These are phyloP conservation scores for Lupinus albus DNA, from an alignment of 306 rosid genomes.

Conservation along the genomic window DNA sequence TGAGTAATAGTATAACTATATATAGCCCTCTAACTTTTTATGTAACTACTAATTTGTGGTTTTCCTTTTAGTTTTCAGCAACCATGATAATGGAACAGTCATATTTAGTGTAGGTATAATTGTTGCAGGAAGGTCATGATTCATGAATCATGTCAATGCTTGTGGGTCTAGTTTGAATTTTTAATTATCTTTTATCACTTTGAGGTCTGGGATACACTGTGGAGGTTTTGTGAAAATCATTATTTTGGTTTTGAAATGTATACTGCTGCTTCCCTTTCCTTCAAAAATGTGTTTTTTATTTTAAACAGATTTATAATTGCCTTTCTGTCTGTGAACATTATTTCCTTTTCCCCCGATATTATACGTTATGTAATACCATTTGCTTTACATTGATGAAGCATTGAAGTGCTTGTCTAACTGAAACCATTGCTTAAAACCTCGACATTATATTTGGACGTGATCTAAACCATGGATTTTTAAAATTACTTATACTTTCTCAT, in stretches of 20 bases:
- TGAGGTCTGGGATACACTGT: constrained; percentile 15
- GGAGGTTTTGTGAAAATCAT: constrained; percentile 33
- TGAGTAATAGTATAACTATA: background rate
- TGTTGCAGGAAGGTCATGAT: constrained; percentile 13
- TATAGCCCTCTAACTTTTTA: constrained; percentile 9
- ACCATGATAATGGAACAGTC: constrained; percentile 6
- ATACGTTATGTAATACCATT: background rate
- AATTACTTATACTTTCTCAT: background rate
- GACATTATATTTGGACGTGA: background rate
- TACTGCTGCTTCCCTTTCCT: constrained; percentile 5
- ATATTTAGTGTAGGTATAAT: background rate
- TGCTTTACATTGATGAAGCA: constrained; percentile 3
- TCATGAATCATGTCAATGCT: background rate
- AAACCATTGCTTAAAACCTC: constrained; percentile 13
- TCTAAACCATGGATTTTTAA: background rate
- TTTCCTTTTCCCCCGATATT: background rate
- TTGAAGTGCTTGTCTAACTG: background rate
- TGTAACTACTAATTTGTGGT: constrained; percentile 11
- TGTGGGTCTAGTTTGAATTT: constrained; percentile 19
- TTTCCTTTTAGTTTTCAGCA: constrained; percentile 35
- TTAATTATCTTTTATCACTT: background rate
- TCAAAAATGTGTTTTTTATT: background rate
- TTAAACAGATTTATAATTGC: constrained; percentile 17
- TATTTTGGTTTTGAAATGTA: constrained; percentile 22
- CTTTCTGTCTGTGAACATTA: background rate